phyloP scores from a whole-genome alignment of 345 rosid genomes.

The Limnanthes douglasii region DNA sequence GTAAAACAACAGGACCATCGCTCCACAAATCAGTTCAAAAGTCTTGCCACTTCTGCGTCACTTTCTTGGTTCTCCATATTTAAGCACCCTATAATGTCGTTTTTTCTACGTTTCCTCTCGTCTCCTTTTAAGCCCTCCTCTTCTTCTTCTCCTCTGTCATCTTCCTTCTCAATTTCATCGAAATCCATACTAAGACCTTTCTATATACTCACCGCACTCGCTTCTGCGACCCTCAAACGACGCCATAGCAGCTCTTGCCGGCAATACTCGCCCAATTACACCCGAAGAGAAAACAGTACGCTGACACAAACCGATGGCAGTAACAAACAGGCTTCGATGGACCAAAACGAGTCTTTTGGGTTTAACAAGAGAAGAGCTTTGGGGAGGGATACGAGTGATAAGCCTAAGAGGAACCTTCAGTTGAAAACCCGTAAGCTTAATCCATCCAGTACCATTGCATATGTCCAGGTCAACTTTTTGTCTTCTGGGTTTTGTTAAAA shows the following conservation, averaged over 20 bases:
- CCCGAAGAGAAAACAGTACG: conserved; percentile 25
- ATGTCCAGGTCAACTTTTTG: conserved; percentile 98
- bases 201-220: conserved; percentile 17
- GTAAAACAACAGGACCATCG: too few relatives aligned
- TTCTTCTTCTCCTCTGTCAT: conserved; percentile 11
- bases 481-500: too few relatives aligned
- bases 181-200: conserved; percentile 16
- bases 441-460: conserved; percentile 75
- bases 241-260: conserved; percentile 19
- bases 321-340: conserved; percentile 21
- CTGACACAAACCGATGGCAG: conserved; percentile 10
- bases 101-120: conserved; percentile 29
- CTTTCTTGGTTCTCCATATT: too few relatives aligned
- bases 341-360: conserved; percentile 30
- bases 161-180: too few relatives aligned
- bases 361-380: conserved; percentile 81
- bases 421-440: conserved; percentile 55
- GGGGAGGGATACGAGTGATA: conserved; percentile 42
- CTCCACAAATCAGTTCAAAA: too few relatives aligned
- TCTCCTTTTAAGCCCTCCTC: conserved; percentile 22
- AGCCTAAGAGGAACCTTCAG: conserved; percentile 54
- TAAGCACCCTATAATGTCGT: too few relatives aligned
- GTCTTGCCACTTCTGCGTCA: too few relatives aligned
- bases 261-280: conserved; percentile 13
- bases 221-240: conserved; percentile 17